Conservation (phyloP, 257 asterid species). For the Rauvolfia tetraphylla region DNA sequence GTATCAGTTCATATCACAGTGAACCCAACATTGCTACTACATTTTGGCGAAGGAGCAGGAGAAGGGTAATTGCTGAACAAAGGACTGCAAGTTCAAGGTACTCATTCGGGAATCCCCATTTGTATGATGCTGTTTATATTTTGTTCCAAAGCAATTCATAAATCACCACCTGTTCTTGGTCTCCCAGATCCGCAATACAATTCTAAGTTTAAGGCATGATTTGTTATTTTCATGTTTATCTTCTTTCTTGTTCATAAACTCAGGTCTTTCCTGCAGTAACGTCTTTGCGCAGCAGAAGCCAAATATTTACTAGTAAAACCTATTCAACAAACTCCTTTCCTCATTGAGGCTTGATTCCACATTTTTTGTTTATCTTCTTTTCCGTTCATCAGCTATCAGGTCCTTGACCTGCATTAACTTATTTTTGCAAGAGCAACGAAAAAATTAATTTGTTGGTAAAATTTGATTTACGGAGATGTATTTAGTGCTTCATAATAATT, state of each 20-base stretch:
- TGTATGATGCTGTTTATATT: conserved; percentile 3
- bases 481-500: not conserved
- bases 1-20: conserved; percentile 77
- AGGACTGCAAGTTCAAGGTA: conserved; percentile 99
- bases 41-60: conserved; percentile 95
- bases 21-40: conserved; percentile 88
- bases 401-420: not conserved
- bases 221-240: not conserved
- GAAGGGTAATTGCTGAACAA: conserved; percentile 79
- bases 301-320: not conserved
- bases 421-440: not conserved
- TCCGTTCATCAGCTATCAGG: not conserved
- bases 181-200: not conserved
- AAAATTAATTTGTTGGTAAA: not conserved
- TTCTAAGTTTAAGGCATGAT: not conserved
- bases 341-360: not conserved
- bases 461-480: not conserved
- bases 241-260: not conserved
- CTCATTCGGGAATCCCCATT: conserved; percentile 25
- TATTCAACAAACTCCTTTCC: not conserved
- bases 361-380: not conserved
- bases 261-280: not conserved
- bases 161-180: not conserved
- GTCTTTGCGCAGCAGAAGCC: not conserved
- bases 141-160: not conserved